Conservation (phyloP, 2,329 filamentous ascomycete species). For the Fusarium sarcochroum region DNA sequence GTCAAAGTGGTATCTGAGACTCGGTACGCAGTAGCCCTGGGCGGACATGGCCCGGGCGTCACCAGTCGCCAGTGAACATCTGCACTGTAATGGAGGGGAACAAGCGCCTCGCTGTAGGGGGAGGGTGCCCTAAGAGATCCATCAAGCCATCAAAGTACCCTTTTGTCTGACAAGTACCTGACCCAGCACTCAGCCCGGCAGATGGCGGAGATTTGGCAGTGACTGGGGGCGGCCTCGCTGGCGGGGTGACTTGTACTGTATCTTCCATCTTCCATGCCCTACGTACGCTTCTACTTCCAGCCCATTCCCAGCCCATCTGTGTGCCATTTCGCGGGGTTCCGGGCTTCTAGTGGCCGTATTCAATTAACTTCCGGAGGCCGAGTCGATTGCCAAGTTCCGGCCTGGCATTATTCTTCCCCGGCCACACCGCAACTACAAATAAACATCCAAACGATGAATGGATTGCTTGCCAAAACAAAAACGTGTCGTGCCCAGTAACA, state of each 20-base stretch:
- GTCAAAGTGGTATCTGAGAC: slow-evolving; percentile 36
- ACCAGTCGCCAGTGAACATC: slow-evolving; percentile 19
- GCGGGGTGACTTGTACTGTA: slow-evolving; percentile 24
- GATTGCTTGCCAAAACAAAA: slow-evolving; percentile 27
- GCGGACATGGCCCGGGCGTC: slow-evolving; percentile 34
- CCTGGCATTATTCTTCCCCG: slow-evolving; percentile 24
- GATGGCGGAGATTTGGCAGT: slow-evolving; percentile 22
- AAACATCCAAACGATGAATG: slow-evolving; percentile 15
- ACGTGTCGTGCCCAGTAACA: slow-evolving; percentile 1
- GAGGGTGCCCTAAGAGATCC: slow-evolving; percentile 18
- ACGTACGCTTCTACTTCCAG: slow-evolving; percentile 16
- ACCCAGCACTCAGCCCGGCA: slow-evolving; percentile 27
- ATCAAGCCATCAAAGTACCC: slow-evolving; percentile 20
- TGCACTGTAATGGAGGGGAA: slow-evolving; percentile 15
- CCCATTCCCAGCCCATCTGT: slow-evolving; percentile 32
- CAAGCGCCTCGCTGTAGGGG: slow-evolving; percentile 8
- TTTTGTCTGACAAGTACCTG: slow-evolving; percentile 40
- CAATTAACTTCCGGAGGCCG: slow-evolving; percentile 29
- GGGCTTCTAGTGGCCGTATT: slow-evolving; percentile 36
- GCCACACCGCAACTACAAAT: slow-evolving; percentile 39
- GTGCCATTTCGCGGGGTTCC: slow-evolving; percentile 39
- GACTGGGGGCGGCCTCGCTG: slow-evolving; percentile 20
- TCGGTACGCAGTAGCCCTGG: slow-evolving; percentile 25
- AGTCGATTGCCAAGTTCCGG: slow-evolving; percentile 35
- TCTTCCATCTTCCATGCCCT: slow-evolving; percentile 1